A percentile compares a stretch with the other conserved stretches of the same genome.
These are phyloP conservation scores for Picea abies DNA, from an alignment of 83 land plant species.

Conservation along the genomic window DNA sequence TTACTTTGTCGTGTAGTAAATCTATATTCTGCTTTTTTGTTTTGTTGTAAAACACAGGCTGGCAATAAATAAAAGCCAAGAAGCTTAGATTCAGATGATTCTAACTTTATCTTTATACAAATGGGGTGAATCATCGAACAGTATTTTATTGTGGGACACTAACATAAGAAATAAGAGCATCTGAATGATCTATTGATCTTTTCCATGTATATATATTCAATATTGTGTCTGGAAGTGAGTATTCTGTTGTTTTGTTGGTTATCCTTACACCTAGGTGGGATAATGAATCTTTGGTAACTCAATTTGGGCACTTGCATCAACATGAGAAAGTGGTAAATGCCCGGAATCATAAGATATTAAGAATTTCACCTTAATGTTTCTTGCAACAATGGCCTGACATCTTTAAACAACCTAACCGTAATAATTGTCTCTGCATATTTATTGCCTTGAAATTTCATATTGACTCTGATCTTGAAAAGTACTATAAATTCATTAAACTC, in stretches of 20 bases:
- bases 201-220: too few species aligned
- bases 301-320: not conserved
- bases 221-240: too few species aligned
- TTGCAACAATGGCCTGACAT: not conserved
- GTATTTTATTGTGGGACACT: too few species aligned
- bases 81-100: not conserved
- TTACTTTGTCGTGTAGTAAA: not conserved
- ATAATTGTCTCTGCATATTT: not conserved
- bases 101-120: not conserved
- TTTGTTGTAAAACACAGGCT: not conserved
- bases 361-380: not conserved
- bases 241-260: not conserved
- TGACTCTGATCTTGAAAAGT: not conserved
- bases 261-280: not conserved
- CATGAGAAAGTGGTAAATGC: not conserved
- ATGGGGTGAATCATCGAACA: too few species aligned
- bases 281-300: not conserved
- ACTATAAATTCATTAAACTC: not conserved
- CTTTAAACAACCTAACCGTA: not conserved
- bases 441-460: not conserved
- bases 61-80: not conserved
- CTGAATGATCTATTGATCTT: too few species aligned
- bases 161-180: too few species aligned
- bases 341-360: not conserved
- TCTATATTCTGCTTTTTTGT: not conserved